phyloP scores from a whole-genome alignment of 129 eudicot species.

The Gnaphalium uliginosum region DNA sequence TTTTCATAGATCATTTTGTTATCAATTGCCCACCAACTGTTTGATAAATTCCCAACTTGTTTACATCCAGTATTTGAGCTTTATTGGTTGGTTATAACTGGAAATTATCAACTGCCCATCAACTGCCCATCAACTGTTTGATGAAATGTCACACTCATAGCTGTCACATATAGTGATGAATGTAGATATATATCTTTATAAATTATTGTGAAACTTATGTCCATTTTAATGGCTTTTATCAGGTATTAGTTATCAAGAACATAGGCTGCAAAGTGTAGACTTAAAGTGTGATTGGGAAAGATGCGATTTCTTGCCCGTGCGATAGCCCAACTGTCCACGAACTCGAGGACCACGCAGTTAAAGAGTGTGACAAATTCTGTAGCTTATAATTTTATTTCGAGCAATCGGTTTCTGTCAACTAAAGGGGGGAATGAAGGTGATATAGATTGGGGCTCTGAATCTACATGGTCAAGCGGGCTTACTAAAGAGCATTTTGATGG shows the following conservation, averaged over 20 bases:
- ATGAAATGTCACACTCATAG: not conserved
- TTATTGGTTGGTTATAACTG: not conserved
- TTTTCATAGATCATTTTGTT: not conserved
- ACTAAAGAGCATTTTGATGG: constrained; percentile 89
- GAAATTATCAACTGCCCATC: not conserved
- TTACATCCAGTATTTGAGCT: not conserved
- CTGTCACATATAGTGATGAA: not conserved
- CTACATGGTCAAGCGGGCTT: constrained; percentile 77
- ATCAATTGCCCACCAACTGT: not conserved
- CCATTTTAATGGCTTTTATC: not conserved
- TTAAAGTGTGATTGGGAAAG: constrained; percentile 13
- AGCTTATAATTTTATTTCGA: constrained; percentile 25
- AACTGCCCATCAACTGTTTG: not conserved
- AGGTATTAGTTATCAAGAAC: constrained; percentile 27
- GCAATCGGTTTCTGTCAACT: constrained; percentile 41
- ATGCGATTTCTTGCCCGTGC: constrained; percentile 43
- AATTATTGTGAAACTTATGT: constrained; percentile 6
- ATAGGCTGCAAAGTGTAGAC: constrained; percentile 22
- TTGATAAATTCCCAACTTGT: not conserved
- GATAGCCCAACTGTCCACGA: constrained; percentile 33
- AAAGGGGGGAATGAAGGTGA: constrained; percentile 40
- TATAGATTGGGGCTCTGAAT: constrained; percentile 59
- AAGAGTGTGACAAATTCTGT: constrained; percentile 24
- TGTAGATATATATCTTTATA: not conserved
- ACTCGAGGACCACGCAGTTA: constrained; percentile 22